phyloP scores from a whole-genome alignment of 345 rosid species.

The Clarkia xantiana region DNA sequence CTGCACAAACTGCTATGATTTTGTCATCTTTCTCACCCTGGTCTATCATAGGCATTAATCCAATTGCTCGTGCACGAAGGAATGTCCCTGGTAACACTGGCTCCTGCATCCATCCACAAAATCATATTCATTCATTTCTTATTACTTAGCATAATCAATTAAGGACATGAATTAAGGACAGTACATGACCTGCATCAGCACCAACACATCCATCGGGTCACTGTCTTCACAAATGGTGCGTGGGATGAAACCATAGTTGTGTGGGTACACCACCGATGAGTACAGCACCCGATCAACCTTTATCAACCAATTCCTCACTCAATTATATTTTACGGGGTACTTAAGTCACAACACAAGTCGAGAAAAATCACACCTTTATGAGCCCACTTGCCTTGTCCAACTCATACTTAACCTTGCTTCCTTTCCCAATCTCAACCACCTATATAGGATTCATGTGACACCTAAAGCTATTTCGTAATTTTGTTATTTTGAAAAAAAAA shows the following conservation, averaged over 20 bases:
- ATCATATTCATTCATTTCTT: too few species aligned
- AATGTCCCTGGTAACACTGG: constrained; percentile 84
- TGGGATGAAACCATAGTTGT: constrained; percentile 96
- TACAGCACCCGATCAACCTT: constrained; percentile 94
- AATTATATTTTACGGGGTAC: constrained; percentile 1
- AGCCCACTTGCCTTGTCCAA: constrained; percentile 87
- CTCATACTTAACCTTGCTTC: constrained; percentile 95
- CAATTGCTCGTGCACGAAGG: constrained; percentile 97
- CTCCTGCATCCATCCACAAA: constrained; percentile 48
- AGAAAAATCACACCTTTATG: constrained; percentile 50
- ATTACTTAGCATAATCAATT: neutral
- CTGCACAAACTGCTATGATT: constrained; percentile 95
- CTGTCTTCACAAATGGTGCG: constrained; percentile 93
- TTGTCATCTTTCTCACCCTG: constrained; percentile 99
- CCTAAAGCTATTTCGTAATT: too few species aligned
- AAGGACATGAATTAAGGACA: neutral
- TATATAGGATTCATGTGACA: too few species aligned
- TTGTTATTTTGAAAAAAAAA: too few species aligned
- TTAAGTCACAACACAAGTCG: too few species aligned
- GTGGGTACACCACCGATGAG: constrained; percentile 98
- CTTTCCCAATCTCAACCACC: constrained; percentile 94
- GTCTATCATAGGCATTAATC: constrained; percentile 96
- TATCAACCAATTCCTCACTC: too few species aligned
- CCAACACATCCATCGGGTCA: constrained; percentile 92
- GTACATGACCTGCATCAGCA: constrained; percentile 82